Conservation (phyloP, 2,329 filamentous ascomycete genomes). For the Pseudocercospora macadamiae region DNA sequence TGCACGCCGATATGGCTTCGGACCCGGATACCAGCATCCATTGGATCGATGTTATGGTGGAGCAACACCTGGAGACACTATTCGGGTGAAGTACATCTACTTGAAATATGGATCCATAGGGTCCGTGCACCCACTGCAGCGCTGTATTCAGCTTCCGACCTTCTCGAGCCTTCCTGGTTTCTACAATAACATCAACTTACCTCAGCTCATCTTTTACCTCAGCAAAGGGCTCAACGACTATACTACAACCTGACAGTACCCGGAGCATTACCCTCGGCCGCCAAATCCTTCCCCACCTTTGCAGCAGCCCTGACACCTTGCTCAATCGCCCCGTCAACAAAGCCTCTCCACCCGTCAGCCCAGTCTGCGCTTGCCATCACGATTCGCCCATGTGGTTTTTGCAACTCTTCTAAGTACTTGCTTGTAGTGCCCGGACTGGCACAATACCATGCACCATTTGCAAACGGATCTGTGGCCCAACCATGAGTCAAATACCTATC, state of each 20-base stretch:
- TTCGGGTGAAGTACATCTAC: slow-evolving; percentile 23
- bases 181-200: neutral
- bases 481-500: slow-evolving; percentile 27
- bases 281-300: slow-evolving; percentile 43
- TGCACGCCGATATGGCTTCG: slow-evolving; percentile 7
- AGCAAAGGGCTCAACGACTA: too few relatives aligned
- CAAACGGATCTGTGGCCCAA: slow-evolving; percentile 37
- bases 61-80: slow-evolving; percentile 15
- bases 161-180: neutral
- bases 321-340: slow-evolving; percentile 43
- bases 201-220: too few relatives aligned
- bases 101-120: too few relatives aligned
- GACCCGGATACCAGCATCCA: slow-evolving; percentile 5
- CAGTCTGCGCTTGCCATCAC: slow-evolving; percentile 42
- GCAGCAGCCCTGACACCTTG: slow-evolving; percentile 28
- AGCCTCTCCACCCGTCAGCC: slow-evolving; percentile 41
- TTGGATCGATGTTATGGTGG: slow-evolving; percentile 27
- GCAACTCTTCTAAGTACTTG: slow-evolving; percentile 33
- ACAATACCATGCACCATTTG: slow-evolving; percentile 36
- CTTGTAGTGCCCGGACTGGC: slow-evolving; percentile 16
- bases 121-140: too few relatives aligned
- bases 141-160: too few relatives aligned
- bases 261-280: neutral
- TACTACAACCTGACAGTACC: too few relatives aligned
- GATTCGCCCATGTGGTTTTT: slow-evolving; percentile 33